Evolutionary conservation across 176 grass and related monocot species (phyloP).

Genomic region (Oryza glaberrima): DNA sequence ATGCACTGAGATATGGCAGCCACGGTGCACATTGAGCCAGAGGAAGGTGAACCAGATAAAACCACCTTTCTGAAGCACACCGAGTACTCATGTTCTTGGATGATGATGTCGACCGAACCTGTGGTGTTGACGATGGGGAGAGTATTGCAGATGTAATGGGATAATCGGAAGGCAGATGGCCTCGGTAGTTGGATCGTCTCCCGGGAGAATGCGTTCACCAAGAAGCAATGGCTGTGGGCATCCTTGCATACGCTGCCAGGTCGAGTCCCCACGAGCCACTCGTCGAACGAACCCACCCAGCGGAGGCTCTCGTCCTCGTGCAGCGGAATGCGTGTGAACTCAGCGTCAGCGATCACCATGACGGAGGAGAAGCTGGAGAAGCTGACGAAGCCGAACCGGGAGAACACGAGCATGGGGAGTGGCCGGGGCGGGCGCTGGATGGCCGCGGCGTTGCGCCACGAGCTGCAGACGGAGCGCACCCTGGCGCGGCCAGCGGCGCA

Average conservation of each 20-base stretch:
- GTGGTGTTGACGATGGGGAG: not conserved
- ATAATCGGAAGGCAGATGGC: not conserved
- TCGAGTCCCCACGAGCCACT: conserved; percentile 18
- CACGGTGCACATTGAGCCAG: not conserved
- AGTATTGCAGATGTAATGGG: not conserved
- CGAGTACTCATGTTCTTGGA: not conserved
- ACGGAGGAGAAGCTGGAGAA: not conserved
- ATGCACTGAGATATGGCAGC: not conserved
- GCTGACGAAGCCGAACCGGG: conserved; percentile 2
- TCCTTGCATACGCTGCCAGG: not conserved
- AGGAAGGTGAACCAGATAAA: not conserved
- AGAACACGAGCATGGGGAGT: not conserved
- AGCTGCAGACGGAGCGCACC: not conserved
- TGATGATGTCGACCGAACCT: not conserved
- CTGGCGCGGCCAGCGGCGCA: not conserved
- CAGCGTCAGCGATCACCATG: not conserved
- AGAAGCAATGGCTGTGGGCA: not conserved
- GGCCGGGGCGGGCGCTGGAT: not conserved
- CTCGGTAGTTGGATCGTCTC: not conserved
- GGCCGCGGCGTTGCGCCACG: not conserved
- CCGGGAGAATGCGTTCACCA: not conserved
- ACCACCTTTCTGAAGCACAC: not conserved
- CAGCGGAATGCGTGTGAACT: not conserved
- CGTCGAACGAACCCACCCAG: not conserved
- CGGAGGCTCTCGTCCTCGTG: not conserved